Conservation (phyloP, 2,329 filamentous ascomycete genomes). For the Trichophyton verrucosum region DNA sequence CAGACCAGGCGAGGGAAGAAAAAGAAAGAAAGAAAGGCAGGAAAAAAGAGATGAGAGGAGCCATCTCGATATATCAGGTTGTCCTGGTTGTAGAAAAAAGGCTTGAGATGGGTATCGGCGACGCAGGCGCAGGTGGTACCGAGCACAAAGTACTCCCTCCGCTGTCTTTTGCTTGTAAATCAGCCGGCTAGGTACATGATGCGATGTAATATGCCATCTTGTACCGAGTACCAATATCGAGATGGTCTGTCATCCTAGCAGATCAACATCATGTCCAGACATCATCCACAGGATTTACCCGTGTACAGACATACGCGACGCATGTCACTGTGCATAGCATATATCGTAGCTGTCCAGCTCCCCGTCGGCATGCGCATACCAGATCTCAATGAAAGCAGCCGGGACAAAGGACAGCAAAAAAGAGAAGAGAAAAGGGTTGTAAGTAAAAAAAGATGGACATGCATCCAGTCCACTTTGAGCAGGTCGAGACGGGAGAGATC, state of each 20-base stretch:
- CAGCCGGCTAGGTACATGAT: neutral
- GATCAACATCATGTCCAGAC: neutral
- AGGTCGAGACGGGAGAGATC: neutral
- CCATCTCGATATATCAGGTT: neutral
- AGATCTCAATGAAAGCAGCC: neutral
- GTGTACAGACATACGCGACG: neutral
- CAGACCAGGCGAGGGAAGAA: neutral
- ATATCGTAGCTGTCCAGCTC: too few species aligned
- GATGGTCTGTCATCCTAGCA: neutral
- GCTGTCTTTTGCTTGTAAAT: neutral
- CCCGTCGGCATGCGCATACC: neutral
- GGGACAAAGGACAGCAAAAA: neutral
- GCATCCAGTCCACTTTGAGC: neutral
- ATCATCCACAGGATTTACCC: neutral
- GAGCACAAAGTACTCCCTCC: neutral
- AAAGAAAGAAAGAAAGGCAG: neutral
- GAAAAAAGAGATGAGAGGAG: neutral
- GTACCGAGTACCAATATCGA: neutral
- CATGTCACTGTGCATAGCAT: neutral
- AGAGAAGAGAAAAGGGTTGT: too few species aligned
- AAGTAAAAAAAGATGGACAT: neutral
- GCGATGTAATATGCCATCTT: constrained; percentile 1
- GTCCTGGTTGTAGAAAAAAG: neutral
- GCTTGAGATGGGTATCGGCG: too few species aligned
- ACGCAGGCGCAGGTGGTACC: neutral